phyloP scores from a whole-genome alignment of 2,329 filamentous ascomycete genomes.

The Pseudogymnoascus sp. region DNA sequence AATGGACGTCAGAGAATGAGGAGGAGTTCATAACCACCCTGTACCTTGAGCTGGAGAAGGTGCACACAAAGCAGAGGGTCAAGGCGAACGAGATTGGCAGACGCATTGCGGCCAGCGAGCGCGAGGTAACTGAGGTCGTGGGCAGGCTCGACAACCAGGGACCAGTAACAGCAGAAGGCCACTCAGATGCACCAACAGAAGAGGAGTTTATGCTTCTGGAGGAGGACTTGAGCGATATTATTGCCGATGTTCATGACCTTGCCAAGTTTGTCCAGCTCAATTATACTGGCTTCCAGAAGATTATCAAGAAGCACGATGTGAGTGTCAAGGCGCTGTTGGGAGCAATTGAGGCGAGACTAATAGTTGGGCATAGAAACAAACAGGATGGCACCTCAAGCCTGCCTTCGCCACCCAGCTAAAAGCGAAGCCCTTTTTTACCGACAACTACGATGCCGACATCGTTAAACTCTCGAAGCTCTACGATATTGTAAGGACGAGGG shows the following conservation, averaged over 20 bases:
- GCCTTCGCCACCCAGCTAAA: conserved; percentile 94
- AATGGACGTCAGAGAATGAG: conserved; percentile 91
- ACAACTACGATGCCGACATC: conserved; percentile 95
- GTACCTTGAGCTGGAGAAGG: conserved; percentile 90
- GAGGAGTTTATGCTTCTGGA: conserved; percentile 92
- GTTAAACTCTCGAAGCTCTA: conserved; percentile 92
- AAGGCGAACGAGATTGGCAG: conserved; percentile 94
- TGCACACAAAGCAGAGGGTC: conserved; percentile 94
- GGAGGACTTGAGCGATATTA: conserved; percentile 93
- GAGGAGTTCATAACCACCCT: conserved; percentile 77
- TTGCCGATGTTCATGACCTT: conserved; percentile 94
- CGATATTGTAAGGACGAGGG: conserved; percentile 85
- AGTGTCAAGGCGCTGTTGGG: conserved; percentile 27
- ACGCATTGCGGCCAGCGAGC: conserved; percentile 78
- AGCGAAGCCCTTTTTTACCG: conserved; percentile 96
- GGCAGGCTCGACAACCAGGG: conserved; percentile 59
- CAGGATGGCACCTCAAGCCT: conserved; percentile 83
- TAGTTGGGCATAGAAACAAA: conserved; percentile 63
- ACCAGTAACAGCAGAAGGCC: conserved; percentile 27
- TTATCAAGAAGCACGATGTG: conserved; percentile 99
- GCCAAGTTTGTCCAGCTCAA: conserved; percentile 98
- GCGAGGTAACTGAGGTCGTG: conserved; percentile 83
- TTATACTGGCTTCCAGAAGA: conserved; percentile 99
- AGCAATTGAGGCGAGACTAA: neutral
- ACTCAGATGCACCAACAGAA: conserved; percentile 58